Base-by-base conservation (phyloP, 768 basidiomycete genomes). In the Boletus tomentosulus region DNA sequence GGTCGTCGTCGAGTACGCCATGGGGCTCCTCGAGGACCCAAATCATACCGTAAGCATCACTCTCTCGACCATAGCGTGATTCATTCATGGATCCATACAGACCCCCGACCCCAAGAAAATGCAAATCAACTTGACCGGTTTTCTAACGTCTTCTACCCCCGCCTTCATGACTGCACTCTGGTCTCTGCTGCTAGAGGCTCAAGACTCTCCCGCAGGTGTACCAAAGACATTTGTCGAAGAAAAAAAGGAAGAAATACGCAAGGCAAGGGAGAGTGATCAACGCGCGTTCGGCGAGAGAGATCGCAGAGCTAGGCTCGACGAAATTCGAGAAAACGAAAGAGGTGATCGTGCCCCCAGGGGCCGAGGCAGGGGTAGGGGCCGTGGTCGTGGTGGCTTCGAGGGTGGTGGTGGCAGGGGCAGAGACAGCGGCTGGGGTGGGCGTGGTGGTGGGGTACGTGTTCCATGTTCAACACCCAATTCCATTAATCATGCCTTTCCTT, bases 1-100 rank as follows among this genome's bases (percentile, higher is more conserved):
- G 67, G 86, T 99, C 41, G 87, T 98, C 39, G 85, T 98, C 28
- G 96, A 98, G 66, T 98, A 97, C 66, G 92, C 93, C 16, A 92
- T 93, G 84, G 92, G 92, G 16, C 77, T 98, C 19, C 74, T 99
- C 6, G 97, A 99, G 66, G 92, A 97, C 62, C 77, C 84, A 46
- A 78, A 82, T 15, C 81, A 88, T 58, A 87, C 89, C n/a, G 94
- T 96, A 57, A 59, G 86, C 69, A 1, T 28, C 46, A 2, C 13
- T 27, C 2, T 15, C 30, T 28, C 6, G 13, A 11, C 24, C 22
- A 1, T 16, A 13, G 9, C 16, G 22, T 24, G 31, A 39, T 13
- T 48, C 28, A 28, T 11, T 51, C 25, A 11, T 52, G 62, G 11
- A 45, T 35, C 8, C 37, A 16, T 31, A 16, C 64, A 95, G 92